phyloP scores from a whole-genome alignment of 2,329 filamentous ascomycete species.

The Botrytis fragariae region DNA sequence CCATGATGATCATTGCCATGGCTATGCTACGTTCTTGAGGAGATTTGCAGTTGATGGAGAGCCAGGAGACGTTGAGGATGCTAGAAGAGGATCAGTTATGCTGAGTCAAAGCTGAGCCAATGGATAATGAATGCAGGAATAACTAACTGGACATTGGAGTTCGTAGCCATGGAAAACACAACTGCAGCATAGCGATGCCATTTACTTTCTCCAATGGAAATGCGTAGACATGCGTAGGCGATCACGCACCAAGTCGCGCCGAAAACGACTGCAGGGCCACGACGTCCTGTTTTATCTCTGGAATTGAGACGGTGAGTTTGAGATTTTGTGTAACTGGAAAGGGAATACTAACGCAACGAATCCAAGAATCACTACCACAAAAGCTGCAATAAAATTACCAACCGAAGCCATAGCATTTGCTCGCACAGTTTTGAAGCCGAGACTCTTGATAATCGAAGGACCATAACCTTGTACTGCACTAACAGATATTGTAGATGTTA shows the following conservation, averaged over 20 bases:
- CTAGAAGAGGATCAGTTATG: neutral
- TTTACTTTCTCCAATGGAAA: neutral
- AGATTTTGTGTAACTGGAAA: accelerated
- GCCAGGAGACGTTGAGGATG: neutral
- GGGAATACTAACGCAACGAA: neutral
- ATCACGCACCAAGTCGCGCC: neutral
- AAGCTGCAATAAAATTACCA: neutral
- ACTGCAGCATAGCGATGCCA: neutral
- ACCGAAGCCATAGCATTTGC: neutral
- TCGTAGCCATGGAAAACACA: neutral
- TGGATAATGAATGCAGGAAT: neutral
- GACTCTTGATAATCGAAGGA: neutral
- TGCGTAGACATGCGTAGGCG: neutral
- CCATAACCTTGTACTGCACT: neutral
- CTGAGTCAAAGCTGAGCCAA: neutral
- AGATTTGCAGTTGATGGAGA: neutral
- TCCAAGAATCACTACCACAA: neutral
- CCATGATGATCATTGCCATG: neutral
- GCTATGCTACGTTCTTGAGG: neutral
- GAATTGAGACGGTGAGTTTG: neutral
- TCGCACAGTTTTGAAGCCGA: neutral
- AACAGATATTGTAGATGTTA: neutral
- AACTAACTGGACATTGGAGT: neutral
- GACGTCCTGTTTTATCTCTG: neutral
- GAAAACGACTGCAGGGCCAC: neutral